Conservation (phyloP, 129 eudicot species). For the Centaurea solstitialis region DNA sequence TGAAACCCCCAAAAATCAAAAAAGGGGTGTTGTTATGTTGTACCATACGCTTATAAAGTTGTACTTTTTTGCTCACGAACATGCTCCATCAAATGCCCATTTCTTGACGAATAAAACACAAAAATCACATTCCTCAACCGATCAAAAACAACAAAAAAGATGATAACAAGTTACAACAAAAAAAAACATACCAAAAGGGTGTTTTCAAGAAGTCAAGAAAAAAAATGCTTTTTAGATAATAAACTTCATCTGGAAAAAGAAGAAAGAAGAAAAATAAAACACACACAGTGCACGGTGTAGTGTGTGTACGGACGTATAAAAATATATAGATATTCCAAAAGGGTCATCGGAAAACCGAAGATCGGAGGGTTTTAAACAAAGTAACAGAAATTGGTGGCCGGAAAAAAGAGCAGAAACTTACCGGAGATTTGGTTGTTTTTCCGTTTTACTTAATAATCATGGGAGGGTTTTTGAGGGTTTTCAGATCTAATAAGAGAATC, state of each 20-base stretch:
- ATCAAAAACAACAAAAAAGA: slow-evolving; percentile 21
- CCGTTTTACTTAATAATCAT: slow-evolving; percentile 20
- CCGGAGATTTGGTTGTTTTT: slow-evolving; percentile 18
- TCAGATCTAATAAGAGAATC: slow-evolving; percentile 54
- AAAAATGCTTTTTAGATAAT: not conserved
- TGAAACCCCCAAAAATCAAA: slow-evolving; percentile 3
- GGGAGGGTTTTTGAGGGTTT: slow-evolving; percentile 22
- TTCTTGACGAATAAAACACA: slow-evolving; percentile 23
- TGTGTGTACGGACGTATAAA: slow-evolving; percentile 21
- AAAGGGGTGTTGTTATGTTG: not conserved
- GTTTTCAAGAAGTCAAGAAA: slow-evolving; percentile 18
- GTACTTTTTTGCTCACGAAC: slow-evolving; percentile 27
- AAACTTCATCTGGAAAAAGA: slow-evolving; percentile 9
- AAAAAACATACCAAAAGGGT: slow-evolving; percentile 13
- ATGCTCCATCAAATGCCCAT: slow-evolving; percentile 37
- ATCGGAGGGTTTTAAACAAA: slow-evolving; percentile 32
- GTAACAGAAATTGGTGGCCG: slow-evolving; percentile 7
- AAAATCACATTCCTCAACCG: slow-evolving; percentile 35
- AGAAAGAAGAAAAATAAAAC: too few species aligned
- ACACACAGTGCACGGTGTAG: not conserved
- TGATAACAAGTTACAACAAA: slow-evolving; percentile 1
- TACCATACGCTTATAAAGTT: slow-evolving; percentile 25
- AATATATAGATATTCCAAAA: slow-evolving; percentile 15
- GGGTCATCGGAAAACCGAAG: slow-evolving; percentile 24
- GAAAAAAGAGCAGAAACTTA: slow-evolving; percentile 21